Base-by-base conservation (phyloP, 2,329 filamentous ascomycete genomes). In the Trichoderma citrinoviride region DNA sequence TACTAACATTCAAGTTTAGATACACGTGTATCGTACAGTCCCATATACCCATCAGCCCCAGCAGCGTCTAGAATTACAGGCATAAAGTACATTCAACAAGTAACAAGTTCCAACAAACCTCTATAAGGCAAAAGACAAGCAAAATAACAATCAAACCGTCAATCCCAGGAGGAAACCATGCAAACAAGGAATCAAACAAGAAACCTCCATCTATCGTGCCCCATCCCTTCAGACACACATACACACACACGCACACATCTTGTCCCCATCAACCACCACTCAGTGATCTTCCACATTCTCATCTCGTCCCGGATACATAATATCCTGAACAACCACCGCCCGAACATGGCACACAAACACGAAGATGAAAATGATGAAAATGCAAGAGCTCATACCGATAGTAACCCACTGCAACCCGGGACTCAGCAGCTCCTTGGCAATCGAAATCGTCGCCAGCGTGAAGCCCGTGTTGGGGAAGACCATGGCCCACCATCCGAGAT, bases 401-500 rank as follows among this genome's bases (percentile, higher is more conserved):
- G 77, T 77, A 2, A 85, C 75, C 77, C 82, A 85, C 37, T 78
- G 69, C 3, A 86, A 77, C 0, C 74, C 73, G 0, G 79, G 71
- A 68, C 78, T 84, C 54, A 74, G 71, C 7, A 87, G 76, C 41
- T 80, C 78, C 5, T 80, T 79, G 1, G 80, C 82, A 23, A 87
- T 82, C 7, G 81, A 76, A 56, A 86, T 85, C 0, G 84, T 86
- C 2, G 82, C 82, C 53, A 87, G 76, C 4, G 81, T 82, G 70
- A 87, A 87, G 4, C 85, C 85, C 0, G 82, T 83, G 73, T 87
- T 87, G 52, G 85, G 85, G 73, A 87, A 87, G 10, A 87, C 83
- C 73, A 85, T 82, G 0, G 86, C 85, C 83, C 85, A 90, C 85
- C 85, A 89, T 0, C 84, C 85, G 2, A 89, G 77, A 67, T 86